Conservation (phyloP, 441 rosid genomes). For the Aleurites moluccanus region DNA sequence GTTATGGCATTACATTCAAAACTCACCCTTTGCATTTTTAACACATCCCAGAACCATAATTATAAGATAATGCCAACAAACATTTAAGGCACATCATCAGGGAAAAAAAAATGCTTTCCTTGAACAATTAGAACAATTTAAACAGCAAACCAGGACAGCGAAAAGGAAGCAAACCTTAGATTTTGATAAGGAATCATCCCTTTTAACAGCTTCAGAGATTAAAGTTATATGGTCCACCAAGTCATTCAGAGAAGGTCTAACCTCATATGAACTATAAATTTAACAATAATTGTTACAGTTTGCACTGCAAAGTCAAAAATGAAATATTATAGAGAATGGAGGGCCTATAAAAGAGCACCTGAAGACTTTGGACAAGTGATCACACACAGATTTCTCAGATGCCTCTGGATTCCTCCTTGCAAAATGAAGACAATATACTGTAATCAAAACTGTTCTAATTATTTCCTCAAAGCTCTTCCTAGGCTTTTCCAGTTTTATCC, state of each 20-base stretch:
- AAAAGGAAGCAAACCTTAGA: conserved; percentile 56
- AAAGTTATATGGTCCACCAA: conserved; percentile 62
- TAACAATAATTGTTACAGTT: conserved; percentile 17
- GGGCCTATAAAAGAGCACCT: conserved; percentile 36
- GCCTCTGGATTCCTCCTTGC: conserved; percentile 54
- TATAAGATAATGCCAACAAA: not conserved
- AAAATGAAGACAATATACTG: conserved; percentile 59
- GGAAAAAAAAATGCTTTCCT: not conserved
- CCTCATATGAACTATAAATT: conserved; percentile 58
- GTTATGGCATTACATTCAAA: not conserved
- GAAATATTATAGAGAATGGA: not conserved
- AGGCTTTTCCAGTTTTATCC: conserved; percentile 72
- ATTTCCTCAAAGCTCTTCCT: conserved; percentile 65
- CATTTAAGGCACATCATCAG: not conserved
- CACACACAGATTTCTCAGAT: conserved; percentile 61
- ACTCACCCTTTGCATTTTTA: not conserved
- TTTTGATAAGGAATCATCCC: conserved; percentile 50
- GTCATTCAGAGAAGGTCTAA: conserved; percentile 72
- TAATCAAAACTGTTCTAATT: conserved; percentile 55
- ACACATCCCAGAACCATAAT: not conserved
- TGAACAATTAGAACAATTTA: not conserved
- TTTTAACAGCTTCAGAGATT: conserved; percentile 60
- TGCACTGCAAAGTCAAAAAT: conserved; percentile 9
- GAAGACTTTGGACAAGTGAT: conserved; percentile 50
- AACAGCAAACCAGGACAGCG: too few relatives aligned